Base-by-base conservation (phyloP, 2,329 filamentous ascomycete species). In the Zopfia rhizophila region DNA sequence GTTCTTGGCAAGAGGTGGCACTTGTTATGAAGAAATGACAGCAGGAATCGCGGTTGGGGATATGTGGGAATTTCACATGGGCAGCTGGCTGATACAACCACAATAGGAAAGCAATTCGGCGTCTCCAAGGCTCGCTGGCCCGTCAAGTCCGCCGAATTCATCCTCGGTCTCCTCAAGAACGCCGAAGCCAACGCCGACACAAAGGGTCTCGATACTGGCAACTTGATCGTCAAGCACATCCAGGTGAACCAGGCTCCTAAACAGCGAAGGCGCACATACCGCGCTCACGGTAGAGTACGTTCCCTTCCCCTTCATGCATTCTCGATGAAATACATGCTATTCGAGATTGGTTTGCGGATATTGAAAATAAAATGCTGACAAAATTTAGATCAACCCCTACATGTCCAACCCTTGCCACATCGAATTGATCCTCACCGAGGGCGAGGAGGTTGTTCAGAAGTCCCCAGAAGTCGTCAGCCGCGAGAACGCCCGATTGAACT, bases 391-490 rank as follows among this genome's bases (percentile, higher is more conserved):
- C 84, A 99, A 99, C 88, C 94, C 94, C 60, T 99, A 97, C 87
- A 97, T 99, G 95, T 97, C 92, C 68, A 96, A 96, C 88, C 94
- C 94, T 68, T 99, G 93, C 90, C 94, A 99, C 88, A 96, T 99
- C 79, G 95, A 99, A 85, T 84, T 99, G 72, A 99, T 99, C 86
- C 87, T 99, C 70, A 96, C 93, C 75, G 95, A 99, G 86, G 91
- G 84, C 72, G 89, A 95, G 75, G 95, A 99, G 86, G 86, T 89
- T 69, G 91, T 99, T 70, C 85, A 92, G 82, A 99, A 99, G 88
- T 87, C 86, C 56, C 83, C 87, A 66, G 76, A 84, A 56, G 82
- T 86, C 68, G 82, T 80, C 58, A 80, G 81, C 69, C 85, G 86
- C 66, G 83, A 88, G 66, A 74, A 79, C 55, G 70, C 77, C 61